These are phyloP conservation scores for Cinnamomum chago DNA, from an alignment of 164 flowering plant species.

Conservation along the genomic window DNA sequence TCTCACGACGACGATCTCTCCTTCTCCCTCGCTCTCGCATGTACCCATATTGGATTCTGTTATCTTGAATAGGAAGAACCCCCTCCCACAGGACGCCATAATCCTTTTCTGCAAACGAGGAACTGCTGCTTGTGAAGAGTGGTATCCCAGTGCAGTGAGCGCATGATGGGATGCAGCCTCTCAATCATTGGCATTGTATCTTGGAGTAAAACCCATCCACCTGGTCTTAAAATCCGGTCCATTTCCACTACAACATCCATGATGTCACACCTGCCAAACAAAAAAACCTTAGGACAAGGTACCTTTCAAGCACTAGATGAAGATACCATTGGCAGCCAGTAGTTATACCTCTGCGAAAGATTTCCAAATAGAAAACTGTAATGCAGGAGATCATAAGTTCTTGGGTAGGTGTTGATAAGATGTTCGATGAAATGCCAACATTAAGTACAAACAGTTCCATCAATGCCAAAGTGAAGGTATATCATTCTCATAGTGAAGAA, in stretches of 20 bases:
- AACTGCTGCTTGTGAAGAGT: slow-evolving; percentile 42
- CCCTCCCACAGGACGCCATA: slow-evolving; percentile 62
- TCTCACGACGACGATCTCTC: too few species aligned
- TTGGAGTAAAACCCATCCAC: slow-evolving; percentile 63
- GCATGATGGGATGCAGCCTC: slow-evolving; percentile 45
- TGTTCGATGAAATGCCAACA: too few species aligned
- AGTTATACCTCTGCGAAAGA: slow-evolving; percentile 50
- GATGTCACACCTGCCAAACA: slow-evolving; percentile 57
- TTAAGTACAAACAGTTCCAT: too few species aligned
- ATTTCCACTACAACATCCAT: slow-evolving; percentile 63
- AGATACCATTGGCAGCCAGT: not conserved
- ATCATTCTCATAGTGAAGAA: too few species aligned
- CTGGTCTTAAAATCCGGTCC: slow-evolving; percentile 82
- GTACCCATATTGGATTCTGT: too few species aligned
- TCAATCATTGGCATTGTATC: slow-evolving; percentile 52
- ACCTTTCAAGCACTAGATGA: not conserved
- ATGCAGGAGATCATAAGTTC: slow-evolving; percentile 87
- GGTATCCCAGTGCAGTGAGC: slow-evolving; percentile 77
- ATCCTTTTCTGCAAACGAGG: slow-evolving; percentile 66
- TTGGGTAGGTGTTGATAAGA: slow-evolving; percentile 85
- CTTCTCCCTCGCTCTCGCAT: too few species aligned
- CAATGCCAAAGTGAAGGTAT: too few species aligned
- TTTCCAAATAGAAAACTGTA: slow-evolving; percentile 59
- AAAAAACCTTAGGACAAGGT: not conserved
- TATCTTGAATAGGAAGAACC: too few species aligned